Evolutionary conservation across 257 asterid genomes (phyloP).

Genomic region (Anisodus tanguticus): DNA sequence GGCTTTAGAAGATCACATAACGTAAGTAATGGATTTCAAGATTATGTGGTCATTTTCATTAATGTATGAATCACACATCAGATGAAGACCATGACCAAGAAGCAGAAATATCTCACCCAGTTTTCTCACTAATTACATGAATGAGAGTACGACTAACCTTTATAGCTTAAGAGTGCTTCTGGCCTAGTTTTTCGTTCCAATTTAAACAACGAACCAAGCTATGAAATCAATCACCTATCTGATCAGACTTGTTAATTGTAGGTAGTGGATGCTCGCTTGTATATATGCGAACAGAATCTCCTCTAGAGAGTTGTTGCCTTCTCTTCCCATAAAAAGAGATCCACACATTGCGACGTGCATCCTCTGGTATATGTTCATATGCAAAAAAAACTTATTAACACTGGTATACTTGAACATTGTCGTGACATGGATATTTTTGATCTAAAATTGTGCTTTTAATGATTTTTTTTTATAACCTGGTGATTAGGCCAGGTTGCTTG

Average conservation of each 20-base stretch:
- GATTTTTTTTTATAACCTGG: background rate
- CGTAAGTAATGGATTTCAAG: no score
- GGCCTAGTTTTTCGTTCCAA: constrained; percentile 97
- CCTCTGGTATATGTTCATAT: constrained; percentile 72
- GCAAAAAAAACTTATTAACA: background rate
- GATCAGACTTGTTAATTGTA: constrained; percentile 89
- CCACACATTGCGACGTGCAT: constrained; percentile 98
- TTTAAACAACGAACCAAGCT: constrained; percentile 97
- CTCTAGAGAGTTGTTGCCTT: constrained; percentile 93
- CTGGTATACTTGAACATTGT: background rate
- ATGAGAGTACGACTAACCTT: background rate
- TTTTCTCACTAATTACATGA: no score
- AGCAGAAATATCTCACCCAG: no score
- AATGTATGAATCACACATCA: no score
- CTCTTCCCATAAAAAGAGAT: constrained; percentile 98
- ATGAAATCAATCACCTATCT: constrained; percentile 98
- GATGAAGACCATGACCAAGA: no score
- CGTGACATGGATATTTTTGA: background rate
- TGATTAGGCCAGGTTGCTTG: background rate
- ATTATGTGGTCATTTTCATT: no score
- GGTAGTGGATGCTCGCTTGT: constrained; percentile 99
- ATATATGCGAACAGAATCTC: constrained; percentile 82
- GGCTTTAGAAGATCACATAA: no score
- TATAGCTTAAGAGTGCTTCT: constrained; percentile 70
- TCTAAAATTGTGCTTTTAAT: background rate